Conservation (phyloP, 257 asterid species). For the Primulina huaijiensis region DNA sequence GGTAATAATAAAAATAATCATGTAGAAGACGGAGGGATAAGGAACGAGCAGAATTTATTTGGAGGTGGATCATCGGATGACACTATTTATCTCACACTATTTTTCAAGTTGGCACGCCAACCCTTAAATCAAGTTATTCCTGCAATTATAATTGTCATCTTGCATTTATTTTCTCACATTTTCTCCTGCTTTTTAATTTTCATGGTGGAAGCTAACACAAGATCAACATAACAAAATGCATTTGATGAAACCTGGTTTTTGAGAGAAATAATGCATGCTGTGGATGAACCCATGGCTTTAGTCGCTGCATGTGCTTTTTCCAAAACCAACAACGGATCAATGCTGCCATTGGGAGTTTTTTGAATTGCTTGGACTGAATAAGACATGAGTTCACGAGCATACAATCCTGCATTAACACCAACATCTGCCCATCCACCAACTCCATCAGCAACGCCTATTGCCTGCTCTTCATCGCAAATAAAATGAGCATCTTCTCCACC, state of each 20-base stretch:
- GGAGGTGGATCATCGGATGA: too few relatives aligned
- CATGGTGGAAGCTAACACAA: neutral
- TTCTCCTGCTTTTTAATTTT: neutral
- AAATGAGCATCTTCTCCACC: slow-evolving; percentile 98
- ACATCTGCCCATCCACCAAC: slow-evolving; percentile 98
- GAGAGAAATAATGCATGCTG: slow-evolving; percentile 78
- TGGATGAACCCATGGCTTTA: slow-evolving; percentile 76
- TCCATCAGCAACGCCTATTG: slow-evolving; percentile 85
- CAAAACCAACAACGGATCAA: slow-evolving; percentile 64
- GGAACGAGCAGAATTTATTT: too few relatives aligned
- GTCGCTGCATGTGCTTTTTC: slow-evolving; percentile 68
- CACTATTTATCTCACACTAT: too few relatives aligned
- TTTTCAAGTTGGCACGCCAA: neutral
- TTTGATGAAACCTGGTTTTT: slow-evolving; percentile 50
- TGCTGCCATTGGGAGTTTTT: slow-evolving; percentile 36
- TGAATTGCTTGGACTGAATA: slow-evolving; percentile 59
- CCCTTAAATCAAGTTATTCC: neutral
- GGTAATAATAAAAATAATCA: neutral
- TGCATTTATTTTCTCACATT: neutral
- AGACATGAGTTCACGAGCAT: slow-evolving; percentile 78
- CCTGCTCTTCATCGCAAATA: slow-evolving; percentile 72
- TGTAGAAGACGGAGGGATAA: neutral
- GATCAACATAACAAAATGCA: neutral
- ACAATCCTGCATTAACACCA: slow-evolving; percentile 80
- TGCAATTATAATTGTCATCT: neutral